Conservation (phyloP, 352 stramenopile genomes). For the Pythium brassicae region DNA sequence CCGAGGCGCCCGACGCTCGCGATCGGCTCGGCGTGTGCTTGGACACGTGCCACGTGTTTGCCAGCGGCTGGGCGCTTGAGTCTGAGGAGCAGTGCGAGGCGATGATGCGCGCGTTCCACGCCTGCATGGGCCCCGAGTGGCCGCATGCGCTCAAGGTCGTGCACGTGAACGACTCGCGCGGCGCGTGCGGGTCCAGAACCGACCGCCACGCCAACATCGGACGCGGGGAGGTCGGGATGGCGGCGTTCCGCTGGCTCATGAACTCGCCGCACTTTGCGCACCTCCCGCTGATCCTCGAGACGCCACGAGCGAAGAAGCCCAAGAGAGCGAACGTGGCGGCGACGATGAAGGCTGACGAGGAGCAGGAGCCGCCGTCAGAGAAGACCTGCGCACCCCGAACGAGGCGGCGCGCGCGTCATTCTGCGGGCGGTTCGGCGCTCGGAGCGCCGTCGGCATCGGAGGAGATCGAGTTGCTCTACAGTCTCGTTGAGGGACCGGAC, state of each 20-base stretch:
- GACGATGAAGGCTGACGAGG: background rate
- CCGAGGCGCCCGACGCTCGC: background rate
- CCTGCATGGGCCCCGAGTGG: constrained; percentile 22
- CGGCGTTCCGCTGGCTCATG: constrained; percentile 38
- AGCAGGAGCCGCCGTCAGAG: background rate
- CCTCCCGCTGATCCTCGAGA: constrained; percentile 47
- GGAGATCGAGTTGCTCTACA: constrained; percentile 9
- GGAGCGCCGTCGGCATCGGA: background rate
- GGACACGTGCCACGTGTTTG: constrained; percentile 41
- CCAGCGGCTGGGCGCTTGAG: constrained; percentile 24
- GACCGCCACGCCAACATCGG: constrained; percentile 49
- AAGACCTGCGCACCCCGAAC: too few species aligned
- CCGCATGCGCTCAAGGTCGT: constrained; percentile 30
- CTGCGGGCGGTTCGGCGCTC: background rate
- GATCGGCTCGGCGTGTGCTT: constrained; percentile 33
- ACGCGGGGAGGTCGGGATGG: constrained; percentile 21
- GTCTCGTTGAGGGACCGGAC: too few species aligned
- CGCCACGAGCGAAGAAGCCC: constrained; percentile 16
- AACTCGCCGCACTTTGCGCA: constrained; percentile 27
- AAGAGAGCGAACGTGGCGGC: background rate
- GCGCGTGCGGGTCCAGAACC: constrained; percentile 17
- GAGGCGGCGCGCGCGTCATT: too few species aligned
- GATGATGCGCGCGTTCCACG: constrained; percentile 30
- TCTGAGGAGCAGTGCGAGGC: constrained; percentile 21
- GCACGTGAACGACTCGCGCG: constrained; percentile 46